Base-by-base conservation (phyloP, 148 eudicot genomes). In the Simmondsia chinensis region DNA sequence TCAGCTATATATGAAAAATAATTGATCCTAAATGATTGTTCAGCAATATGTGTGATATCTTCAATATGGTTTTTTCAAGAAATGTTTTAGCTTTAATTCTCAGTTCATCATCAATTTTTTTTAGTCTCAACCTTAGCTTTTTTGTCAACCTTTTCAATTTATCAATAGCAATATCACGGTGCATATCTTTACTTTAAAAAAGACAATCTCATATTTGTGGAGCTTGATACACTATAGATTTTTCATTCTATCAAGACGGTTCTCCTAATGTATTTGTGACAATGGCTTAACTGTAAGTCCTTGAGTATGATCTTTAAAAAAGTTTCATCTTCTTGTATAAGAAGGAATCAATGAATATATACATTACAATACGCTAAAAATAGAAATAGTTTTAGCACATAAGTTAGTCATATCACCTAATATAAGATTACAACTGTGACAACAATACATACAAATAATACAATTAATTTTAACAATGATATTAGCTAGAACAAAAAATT, bases 381-480 rank as follows among this genome's bases (percentile, higher is more conserved):
- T 18, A 25, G 31, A 40, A 21, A 29, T 52, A 22, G 59, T 53
- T 57, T 44, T 57, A 43, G 31, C 29, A 48, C 51, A 52, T 13
- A 47, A 5, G 10, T 57, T 40, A 11, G 61, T 57, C 52, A 59
- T 63, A 25, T 67, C 72, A 60, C 66, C 41, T 17, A 60, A 33
- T 9, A 20, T 14, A 2, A 65, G 20, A 20, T 50, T 68, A 5
- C 62, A 39, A 68, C 39, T 58, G 38, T 65, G 65, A 52, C 57
- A 48, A 30, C 43, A 48, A 55, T 59, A 68, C n/a, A n/a, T n/a
- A n/a, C n/a, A n/a, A n/a, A n/a, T n/a, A n/a, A n/a, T n/a, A n/a
- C n/a, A n/a, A n/a, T n/a, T n/a, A n/a, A n/a, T n/a, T n/a, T n/a
- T n/a, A n/a, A n/a, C n/a, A n/a, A n/a, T n/a, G n/a, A n/a, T n/a